Conservation (phyloP, 2,329 filamentous ascomycete species). For the Fusarium sp. region DNA sequence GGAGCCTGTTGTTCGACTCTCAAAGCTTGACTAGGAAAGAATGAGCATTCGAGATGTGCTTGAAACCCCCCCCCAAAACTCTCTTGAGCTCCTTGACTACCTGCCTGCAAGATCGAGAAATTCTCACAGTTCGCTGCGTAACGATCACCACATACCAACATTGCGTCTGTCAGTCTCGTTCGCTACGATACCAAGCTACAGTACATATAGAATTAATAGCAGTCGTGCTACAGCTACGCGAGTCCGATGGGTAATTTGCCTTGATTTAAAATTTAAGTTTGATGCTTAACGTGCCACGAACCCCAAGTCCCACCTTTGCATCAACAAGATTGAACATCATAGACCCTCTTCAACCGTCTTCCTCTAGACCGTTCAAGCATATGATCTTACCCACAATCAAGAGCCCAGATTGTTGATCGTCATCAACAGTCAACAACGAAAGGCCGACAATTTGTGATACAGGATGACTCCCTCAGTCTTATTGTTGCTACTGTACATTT, state of each 20-base stretch:
- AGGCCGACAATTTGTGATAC: neutral
- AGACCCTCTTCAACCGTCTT: neutral
- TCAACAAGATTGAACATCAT: conserved; percentile 9
- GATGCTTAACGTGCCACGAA: conserved; percentile 1
- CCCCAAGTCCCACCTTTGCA: conserved; percentile 1
- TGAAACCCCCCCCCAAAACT: neutral
- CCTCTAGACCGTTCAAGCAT: conserved; percentile 3
- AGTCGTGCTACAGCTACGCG: conserved; percentile 2
- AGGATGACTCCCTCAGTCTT: conserved; percentile 25
- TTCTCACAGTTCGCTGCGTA: neutral
- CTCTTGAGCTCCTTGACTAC: neutral
- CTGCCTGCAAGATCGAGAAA: neutral
- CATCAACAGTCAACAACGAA: conserved; percentile 8
- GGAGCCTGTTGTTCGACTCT: neutral
- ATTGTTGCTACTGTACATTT: neutral
- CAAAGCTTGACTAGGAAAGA: conserved; percentile 6
- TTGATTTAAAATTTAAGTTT: conserved; percentile 5
- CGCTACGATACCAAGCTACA: neutral
- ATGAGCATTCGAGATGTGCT: neutral
- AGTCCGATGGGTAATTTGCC: neutral
- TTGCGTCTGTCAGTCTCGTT: neutral
- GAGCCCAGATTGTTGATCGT: conserved; percentile 6
- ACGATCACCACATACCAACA: neutral
- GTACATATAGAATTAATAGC: neutral
- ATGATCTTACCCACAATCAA: conserved; percentile 23